phyloP scores from a whole-genome alignment of 2,329 filamentous ascomycete species.

The Raffaelea arxii region DNA sequence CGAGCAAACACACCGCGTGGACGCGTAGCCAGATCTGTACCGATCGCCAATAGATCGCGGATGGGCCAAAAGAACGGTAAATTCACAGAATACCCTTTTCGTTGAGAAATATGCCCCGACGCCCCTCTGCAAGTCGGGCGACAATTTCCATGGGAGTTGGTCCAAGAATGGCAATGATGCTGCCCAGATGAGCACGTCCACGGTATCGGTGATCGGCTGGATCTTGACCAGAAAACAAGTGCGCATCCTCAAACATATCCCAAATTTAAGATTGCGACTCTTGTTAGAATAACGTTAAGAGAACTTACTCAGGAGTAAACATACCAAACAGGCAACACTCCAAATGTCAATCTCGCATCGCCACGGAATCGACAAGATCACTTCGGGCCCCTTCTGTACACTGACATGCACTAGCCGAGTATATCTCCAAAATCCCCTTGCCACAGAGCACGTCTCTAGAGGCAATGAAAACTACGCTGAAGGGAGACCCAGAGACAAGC shows the following conservation, averaged over 20 bases:
- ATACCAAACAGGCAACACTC: no score
- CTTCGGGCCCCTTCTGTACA: no score
- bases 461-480: neutral
- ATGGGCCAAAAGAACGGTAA: neutral
- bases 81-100: no score
- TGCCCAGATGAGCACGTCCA: neutral
- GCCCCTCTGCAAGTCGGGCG: no score
- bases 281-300: no score
- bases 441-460: neutral
- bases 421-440: neutral
- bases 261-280: no score
- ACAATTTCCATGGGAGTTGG: no score
- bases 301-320: no score
- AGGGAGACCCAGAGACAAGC: neutral
- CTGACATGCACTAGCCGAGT: neutral
- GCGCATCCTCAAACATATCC: no score
- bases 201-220: neutral
- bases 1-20: neutral
- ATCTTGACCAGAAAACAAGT: no score
- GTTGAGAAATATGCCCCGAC: no score
- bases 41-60: neutral
- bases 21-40: neutral
- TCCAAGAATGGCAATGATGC: no score
- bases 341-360: neutral
- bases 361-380: neutral